These are phyloP conservation scores for Inonotus hispidus DNA, from an alignment of 1,284 basidiomycete genomes.

Conservation along the genomic window DNA sequence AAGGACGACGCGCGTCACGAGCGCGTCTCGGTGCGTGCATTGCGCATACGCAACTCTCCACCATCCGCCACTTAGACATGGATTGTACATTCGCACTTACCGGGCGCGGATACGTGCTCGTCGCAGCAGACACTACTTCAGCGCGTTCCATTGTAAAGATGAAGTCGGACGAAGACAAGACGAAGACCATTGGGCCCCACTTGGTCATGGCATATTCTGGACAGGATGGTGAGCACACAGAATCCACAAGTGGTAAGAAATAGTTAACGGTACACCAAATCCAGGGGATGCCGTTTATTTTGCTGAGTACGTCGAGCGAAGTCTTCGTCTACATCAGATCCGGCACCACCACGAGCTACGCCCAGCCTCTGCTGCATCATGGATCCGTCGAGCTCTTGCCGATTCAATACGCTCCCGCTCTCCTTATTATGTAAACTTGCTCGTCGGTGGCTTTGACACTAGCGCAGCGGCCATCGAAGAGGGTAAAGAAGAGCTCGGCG, in stretches of 20 bases:
- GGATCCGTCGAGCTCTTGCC: slow-evolving; percentile 90
- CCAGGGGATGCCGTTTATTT: slow-evolving; percentile 95
- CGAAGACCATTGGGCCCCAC: slow-evolving; percentile 87
- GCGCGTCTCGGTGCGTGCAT: not conserved
- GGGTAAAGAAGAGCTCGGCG: slow-evolving; percentile 16
- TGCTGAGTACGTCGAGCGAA: slow-evolving; percentile 94
- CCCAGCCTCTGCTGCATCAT: slow-evolving; percentile 87
- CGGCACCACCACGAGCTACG: slow-evolving; percentile 87
- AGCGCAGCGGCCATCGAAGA: slow-evolving; percentile 30
- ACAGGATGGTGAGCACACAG: slow-evolving; percentile 66
- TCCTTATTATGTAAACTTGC: slow-evolving; percentile 89
- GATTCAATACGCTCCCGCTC: slow-evolving; percentile 84
- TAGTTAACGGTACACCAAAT: not conserved
- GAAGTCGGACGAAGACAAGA: slow-evolving; percentile 98
- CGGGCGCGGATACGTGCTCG: slow-evolving; percentile 87
- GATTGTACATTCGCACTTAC: slow-evolving; percentile 73
- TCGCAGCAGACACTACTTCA: slow-evolving; percentile 89
- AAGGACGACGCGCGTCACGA: too few species aligned
- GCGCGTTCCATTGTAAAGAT: slow-evolving; percentile 94
- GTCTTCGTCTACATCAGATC: slow-evolving; percentile 94
- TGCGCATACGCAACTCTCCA: not conserved
- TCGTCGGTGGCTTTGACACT: slow-evolving; percentile 90
- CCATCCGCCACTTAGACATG: slow-evolving; percentile 36
- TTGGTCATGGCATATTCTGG: slow-evolving; percentile 95
- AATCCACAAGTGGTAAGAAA: not conserved